phyloP scores from a whole-genome alignment of 768 basidiomycete genomes.

The Pisolithus albus region DNA sequence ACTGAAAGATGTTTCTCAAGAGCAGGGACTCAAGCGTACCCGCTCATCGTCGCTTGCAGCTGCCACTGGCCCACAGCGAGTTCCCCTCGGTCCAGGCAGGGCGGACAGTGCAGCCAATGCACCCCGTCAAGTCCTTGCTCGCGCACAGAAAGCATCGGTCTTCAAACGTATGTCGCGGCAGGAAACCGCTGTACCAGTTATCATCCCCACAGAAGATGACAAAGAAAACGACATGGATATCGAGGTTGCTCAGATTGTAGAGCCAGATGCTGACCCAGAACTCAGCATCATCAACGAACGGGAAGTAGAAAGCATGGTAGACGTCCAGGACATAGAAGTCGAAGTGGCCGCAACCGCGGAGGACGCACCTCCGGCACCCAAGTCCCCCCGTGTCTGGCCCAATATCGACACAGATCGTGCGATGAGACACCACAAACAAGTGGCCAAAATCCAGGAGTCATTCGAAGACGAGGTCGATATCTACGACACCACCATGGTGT shows the following conservation, averaged over 20 bases:
- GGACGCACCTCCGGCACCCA: constrained; percentile 27
- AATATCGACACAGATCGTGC: constrained; percentile 59
- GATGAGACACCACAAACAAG: constrained; percentile 49
- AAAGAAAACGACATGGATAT: constrained; percentile 61
- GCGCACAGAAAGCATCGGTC: constrained; percentile 26
- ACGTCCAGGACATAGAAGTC: constrained; percentile 35
- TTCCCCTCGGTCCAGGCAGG: constrained; percentile 59
- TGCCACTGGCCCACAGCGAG: constrained; percentile 57
- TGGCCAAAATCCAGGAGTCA: constrained; percentile 54
- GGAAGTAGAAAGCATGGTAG: constrained; percentile 62
- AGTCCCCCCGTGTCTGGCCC: constrained; percentile 61
- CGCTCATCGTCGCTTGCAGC: constrained; percentile 62
- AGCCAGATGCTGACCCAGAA: constrained; percentile 35
- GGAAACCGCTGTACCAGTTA: constrained; percentile 37
- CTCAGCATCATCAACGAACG: constrained; percentile 39
- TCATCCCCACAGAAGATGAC: constrained; percentile 36
- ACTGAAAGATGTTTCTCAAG: constrained; percentile 44
- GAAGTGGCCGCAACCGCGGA: constrained; percentile 37
- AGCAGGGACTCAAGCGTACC: constrained; percentile 49
- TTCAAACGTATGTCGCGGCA: constrained; percentile 38
- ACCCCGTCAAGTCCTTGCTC: constrained; percentile 26
- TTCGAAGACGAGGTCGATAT: constrained; percentile 70
- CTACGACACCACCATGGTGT: constrained; percentile 86
- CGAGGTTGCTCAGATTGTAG: constrained; percentile 31
- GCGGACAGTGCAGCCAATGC: constrained; percentile 38